Evolutionary conservation across 2,329 filamentous ascomycete species (phyloP).

Genomic region (Colletotrichum sp.): DNA sequence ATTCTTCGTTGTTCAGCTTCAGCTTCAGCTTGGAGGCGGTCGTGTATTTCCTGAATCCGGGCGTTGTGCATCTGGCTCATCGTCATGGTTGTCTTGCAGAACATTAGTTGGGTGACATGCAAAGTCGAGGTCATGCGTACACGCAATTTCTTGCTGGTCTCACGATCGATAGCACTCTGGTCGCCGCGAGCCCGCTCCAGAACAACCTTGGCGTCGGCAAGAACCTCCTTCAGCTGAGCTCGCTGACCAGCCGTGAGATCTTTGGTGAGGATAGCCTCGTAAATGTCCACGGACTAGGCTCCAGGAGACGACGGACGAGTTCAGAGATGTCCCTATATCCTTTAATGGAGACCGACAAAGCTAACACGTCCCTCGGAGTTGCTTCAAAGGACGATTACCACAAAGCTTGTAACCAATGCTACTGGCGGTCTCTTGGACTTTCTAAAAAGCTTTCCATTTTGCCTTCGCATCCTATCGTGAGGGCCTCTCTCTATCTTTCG

Average conservation of each 20-base stretch:
- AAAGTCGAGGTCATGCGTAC: background rate
- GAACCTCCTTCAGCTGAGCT: background rate
- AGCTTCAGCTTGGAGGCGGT: background rate
- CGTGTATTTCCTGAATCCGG: background rate
- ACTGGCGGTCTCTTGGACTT: background rate
- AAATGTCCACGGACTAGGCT: background rate
- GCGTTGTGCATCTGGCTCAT: background rate
- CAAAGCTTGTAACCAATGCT: background rate
- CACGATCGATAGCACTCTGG: background rate
- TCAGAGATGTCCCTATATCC: background rate
- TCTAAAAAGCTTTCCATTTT: background rate
- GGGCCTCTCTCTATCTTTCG: background rate
- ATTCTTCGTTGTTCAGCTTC: background rate
- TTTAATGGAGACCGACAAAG: background rate
- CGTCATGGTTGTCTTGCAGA: background rate
- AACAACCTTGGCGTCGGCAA: background rate
- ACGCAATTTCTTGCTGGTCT: background rate
- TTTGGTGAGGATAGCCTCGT: background rate
- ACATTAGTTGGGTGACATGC: background rate
- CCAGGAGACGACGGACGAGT: background rate
- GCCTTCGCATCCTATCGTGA: background rate
- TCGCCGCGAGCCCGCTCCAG: background rate
- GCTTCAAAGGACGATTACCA: background rate
- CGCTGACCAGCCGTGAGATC: background rate
- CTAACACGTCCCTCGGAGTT: background rate